phyloP scores from a whole-genome alignment of 2,329 filamentous ascomycete species.

The Cladophialophora psammophila region DNA sequence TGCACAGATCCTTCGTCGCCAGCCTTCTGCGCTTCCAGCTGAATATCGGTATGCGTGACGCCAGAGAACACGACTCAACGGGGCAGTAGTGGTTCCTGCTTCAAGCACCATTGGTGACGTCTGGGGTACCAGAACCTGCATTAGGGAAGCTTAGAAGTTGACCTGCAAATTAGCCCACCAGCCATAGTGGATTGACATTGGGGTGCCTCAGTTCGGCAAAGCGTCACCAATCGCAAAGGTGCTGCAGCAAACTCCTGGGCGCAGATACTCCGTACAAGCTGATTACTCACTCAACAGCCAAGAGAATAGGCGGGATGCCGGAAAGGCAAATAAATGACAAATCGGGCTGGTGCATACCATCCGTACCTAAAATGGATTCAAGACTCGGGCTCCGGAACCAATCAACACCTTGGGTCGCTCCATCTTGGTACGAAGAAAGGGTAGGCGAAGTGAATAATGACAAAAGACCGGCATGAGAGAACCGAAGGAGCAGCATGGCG shows the following conservation, averaged over 20 bases:
- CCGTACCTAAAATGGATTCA: background rate
- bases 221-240: background rate
- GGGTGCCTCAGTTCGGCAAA: background rate
- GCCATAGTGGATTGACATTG: background rate
- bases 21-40: background rate
- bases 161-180: background rate
- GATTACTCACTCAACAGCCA: background rate
- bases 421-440: background rate
- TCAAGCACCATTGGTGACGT: background rate
- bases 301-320: no score
- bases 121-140: background rate
- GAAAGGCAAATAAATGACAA: background rate
- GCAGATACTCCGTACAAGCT: background rate
- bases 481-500: background rate
- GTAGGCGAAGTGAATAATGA: slow-evolving; percentile 4
- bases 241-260: background rate
- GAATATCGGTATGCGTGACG: background rate
- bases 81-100: background rate
- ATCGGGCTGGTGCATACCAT: background rate
- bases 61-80: background rate
- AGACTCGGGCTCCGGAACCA: background rate
- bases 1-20: background rate
- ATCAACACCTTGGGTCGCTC: background rate
- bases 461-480: slow-evolving; percentile 5
- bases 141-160: background rate